phyloP scores from a whole-genome alignment of 495 filamentous ascomycete genomes.

The Annulohypoxylon maeteangense region DNA sequence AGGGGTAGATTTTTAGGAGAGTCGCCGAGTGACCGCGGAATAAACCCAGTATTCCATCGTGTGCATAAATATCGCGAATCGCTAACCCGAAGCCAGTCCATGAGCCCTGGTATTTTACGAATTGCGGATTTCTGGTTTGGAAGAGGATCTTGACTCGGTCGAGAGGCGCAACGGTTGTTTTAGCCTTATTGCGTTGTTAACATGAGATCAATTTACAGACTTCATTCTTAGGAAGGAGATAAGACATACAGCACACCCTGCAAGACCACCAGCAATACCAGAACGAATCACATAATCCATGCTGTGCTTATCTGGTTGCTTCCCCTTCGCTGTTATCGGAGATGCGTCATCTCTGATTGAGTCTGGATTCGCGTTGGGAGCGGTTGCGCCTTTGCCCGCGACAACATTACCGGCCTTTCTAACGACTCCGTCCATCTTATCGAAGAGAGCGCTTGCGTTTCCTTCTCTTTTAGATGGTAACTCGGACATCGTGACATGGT shows the following conservation, averaged over 20 bases:
- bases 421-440: slow-evolving; percentile 41
- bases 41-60: slow-evolving; percentile 78
- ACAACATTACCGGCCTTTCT: slow-evolving; percentile 40
- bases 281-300: slow-evolving; percentile 83
- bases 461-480: slow-evolving; percentile 52
- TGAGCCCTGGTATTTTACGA: slow-evolving; percentile 87
- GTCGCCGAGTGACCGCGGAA: slow-evolving; percentile 96
- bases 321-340: slow-evolving; percentile 48
- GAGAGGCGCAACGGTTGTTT: slow-evolving; percentile 93
- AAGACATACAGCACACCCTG: slow-evolving; percentile 81
- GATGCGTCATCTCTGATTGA: slow-evolving; percentile 55
- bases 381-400: slow-evolving; percentile 21
- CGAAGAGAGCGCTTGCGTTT: slow-evolving; percentile 42
- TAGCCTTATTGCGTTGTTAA: slow-evolving; percentile 68
- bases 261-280: slow-evolving; percentile 85
- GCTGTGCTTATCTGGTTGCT: slow-evolving; percentile 71
- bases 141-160: slow-evolving; percentile 99
- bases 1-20: slow-evolving; percentile 93
- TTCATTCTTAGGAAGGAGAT: not conserved
- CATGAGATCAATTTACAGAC: not conserved
- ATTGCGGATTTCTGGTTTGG: slow-evolving; percentile 93
- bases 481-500: slow-evolving; percentile 61
- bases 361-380: slow-evolving; percentile 34
- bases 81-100: slow-evolving; percentile 83
- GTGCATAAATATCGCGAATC: slow-evolving; percentile 81